phyloP scores from a whole-genome alignment of 805 yeast species.

The Metschnikowia sp. region DNA sequence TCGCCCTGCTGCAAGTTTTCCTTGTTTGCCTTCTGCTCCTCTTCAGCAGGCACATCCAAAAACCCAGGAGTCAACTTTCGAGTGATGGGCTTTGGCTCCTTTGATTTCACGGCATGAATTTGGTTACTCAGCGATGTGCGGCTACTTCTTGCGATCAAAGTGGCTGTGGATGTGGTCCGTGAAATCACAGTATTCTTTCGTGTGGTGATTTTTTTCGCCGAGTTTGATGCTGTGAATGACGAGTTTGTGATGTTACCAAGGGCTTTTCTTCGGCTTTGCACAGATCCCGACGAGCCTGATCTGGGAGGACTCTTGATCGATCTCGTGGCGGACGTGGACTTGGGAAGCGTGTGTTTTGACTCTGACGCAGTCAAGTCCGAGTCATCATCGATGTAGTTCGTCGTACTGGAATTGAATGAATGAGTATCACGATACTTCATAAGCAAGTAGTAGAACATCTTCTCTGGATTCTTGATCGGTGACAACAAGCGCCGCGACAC shows the following conservation, averaged over 20 bases:
- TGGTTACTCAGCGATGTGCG: conserved; percentile 8
- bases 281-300: conserved; percentile 22
- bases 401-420: conserved; percentile 35
- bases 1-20: conserved; percentile 17
- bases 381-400: conserved; percentile 25
- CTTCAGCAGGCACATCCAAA: conserved; percentile 14
- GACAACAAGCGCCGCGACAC: conserved; percentile 53
- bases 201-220: conserved; percentile 33
- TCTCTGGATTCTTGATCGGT: conserved; percentile 65
- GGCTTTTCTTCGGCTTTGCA: conserved; percentile 21
- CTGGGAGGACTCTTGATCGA: conserved; percentile 24
- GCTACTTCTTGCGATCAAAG: conserved; percentile 8
- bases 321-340: conserved; percentile 32
- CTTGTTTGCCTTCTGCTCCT: conserved; percentile 16
- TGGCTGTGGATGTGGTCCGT: conserved; percentile 20
- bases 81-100: conserved; percentile 11
- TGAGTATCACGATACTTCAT: conserved; percentile 66
- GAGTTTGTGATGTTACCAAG: conserved; percentile 35
- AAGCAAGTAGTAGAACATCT: conserved; percentile 73
- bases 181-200: conserved; percentile 25
- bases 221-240: conserved; percentile 36
- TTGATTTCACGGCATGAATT: conserved; percentile 11
- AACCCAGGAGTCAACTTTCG: conserved; percentile 17
- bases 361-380: conserved; percentile 24
- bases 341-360: conserved; percentile 31